Percentiles rank a stretch among this genome's conserved stretches.
phyloP scores from a whole-genome alignment of 2,329 filamentous ascomycete genomes.

The Thelonectria olida region DNA sequence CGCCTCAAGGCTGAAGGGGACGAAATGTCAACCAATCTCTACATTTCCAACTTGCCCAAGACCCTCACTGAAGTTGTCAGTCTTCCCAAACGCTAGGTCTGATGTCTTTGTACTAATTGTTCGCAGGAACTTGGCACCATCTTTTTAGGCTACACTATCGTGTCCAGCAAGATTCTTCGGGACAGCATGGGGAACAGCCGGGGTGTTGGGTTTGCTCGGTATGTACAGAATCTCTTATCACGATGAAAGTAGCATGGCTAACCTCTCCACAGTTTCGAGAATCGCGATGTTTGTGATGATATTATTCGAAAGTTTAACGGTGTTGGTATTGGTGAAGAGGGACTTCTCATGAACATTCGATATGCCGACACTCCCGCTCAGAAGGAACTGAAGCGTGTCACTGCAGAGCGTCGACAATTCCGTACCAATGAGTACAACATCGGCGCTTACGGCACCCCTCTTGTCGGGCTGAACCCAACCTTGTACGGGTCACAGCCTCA shows the following conservation, averaged over 20 bases:
- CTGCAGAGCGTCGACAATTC: constrained; percentile 93
- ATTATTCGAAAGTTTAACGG: constrained; percentile 91
- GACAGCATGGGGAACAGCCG: constrained; percentile 93
- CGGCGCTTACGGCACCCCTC: constrained; percentile 71
- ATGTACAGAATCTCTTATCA: constrained; percentile 42
- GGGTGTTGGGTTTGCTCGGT: constrained; percentile 97
- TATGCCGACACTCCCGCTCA: constrained; percentile 97
- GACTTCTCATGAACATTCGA: constrained; percentile 88
- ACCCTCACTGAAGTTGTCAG: constrained; percentile 88
- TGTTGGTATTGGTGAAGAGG: constrained; percentile 77
- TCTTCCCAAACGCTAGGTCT: constrained; percentile 22
- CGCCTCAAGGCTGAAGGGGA: constrained; percentile 97
- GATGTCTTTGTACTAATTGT: constrained; percentile 16
- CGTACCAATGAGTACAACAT: constrained; percentile 95
- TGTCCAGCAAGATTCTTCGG: constrained; percentile 94
- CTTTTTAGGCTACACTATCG: constrained; percentile 82
- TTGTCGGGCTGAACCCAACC: constrained; percentile 61
- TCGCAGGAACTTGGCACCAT: constrained; percentile 77
- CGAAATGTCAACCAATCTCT: constrained; percentile 89
- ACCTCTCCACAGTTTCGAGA: constrained; percentile 76
- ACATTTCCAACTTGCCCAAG: constrained; percentile 96
- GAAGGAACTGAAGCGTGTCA: constrained; percentile 96
- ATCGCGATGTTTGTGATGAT: constrained; percentile 87
- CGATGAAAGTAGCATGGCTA: neutral
- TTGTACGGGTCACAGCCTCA: constrained; percentile 50